Evolutionary conservation across 139 green algal genomes (phyloP).

Genomic region (Auxenochlorella pyrenoidosa): DNA sequence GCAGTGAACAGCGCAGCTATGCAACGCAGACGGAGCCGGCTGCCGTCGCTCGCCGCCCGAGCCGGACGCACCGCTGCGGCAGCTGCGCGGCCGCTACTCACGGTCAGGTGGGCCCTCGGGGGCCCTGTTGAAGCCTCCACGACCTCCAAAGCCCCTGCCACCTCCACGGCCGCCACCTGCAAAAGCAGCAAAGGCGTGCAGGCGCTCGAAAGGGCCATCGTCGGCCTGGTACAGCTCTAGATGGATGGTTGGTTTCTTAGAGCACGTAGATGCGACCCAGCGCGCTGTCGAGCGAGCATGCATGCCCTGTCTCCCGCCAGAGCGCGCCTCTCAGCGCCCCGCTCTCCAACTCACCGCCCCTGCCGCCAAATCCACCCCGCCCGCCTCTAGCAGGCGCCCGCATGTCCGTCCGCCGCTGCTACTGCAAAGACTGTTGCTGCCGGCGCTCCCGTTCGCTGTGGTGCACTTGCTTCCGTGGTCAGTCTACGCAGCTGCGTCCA

Average conservation of each 20-base stretch:
- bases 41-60: background rate
- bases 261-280: background rate
- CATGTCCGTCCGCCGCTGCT: background rate
- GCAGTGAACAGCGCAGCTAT: background rate
- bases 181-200: background rate
- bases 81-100: background rate
- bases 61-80: too few relatives aligned
- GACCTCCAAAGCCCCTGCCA: slow-evolving; percentile 16
- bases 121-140: background rate
- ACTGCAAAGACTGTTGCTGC: background rate
- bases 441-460: too few relatives aligned
- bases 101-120: slow-evolving; percentile 13
- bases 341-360: background rate
- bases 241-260: background rate
- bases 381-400: slow-evolving; percentile 27
- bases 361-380: slow-evolving; percentile 17
- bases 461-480: too few relatives aligned
- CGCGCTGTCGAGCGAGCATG: slow-evolving; percentile 4
- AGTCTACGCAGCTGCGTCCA: too few relatives aligned
- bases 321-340: background rate
- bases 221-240: background rate
- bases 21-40: background rate
- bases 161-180: slow-evolving; percentile 1
- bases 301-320: background rate
- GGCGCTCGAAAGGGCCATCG: background rate